These are phyloP conservation scores for Trichocladium antarcticum DNA, from an alignment of 495 filamentous ascomycete species.

Conservation along the genomic window DNA sequence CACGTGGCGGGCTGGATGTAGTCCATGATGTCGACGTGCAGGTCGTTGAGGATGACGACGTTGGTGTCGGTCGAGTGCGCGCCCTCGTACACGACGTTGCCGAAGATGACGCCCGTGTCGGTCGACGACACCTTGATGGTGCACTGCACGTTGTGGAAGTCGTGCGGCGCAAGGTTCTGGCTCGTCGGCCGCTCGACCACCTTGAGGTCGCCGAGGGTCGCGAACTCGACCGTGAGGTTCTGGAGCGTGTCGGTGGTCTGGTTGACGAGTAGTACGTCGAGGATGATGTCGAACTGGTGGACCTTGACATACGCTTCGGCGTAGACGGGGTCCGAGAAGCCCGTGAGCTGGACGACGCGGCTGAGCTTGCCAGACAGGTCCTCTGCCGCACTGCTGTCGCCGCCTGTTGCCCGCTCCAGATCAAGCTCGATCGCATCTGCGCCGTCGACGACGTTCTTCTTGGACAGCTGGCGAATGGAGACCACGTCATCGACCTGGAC, in stretches of 20 bases:
- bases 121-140: slow-evolving; percentile 99
- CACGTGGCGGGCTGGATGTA: slow-evolving; percentile 97
- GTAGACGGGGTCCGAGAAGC: slow-evolving; percentile 97
- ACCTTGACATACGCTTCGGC: slow-evolving; percentile 98
- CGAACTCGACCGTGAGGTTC: slow-evolving; percentile 95
- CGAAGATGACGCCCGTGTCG: slow-evolving; percentile 98
- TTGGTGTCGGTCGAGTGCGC: slow-evolving; percentile 90
- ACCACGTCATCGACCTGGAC: slow-evolving; percentile 94
- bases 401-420: slow-evolving; percentile 87
- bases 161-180: slow-evolving; percentile 86
- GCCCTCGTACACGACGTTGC: slow-evolving; percentile 97
- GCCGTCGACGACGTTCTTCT: slow-evolving; percentile 79
- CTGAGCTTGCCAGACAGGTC: slow-evolving; percentile 87
- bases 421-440: slow-evolving; percentile 79
- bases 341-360: slow-evolving; percentile 92
- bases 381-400: slow-evolving; percentile 63
- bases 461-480: slow-evolving; percentile 80
- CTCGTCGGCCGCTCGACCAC: slow-evolving; percentile 94
- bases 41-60: slow-evolving; percentile 96
- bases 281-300: slow-evolving; percentile 96
- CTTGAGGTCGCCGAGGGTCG: slow-evolving; percentile 93
- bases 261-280: slow-evolving; percentile 95
- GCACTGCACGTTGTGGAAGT: slow-evolving; percentile 95
- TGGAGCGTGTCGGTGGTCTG: slow-evolving; percentile 95
- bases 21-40: slow-evolving; percentile 99